phyloP scores from a whole-genome alignment of 2,329 filamentous ascomycete genomes.

The Colletotrichum higginsianum region DNA sequence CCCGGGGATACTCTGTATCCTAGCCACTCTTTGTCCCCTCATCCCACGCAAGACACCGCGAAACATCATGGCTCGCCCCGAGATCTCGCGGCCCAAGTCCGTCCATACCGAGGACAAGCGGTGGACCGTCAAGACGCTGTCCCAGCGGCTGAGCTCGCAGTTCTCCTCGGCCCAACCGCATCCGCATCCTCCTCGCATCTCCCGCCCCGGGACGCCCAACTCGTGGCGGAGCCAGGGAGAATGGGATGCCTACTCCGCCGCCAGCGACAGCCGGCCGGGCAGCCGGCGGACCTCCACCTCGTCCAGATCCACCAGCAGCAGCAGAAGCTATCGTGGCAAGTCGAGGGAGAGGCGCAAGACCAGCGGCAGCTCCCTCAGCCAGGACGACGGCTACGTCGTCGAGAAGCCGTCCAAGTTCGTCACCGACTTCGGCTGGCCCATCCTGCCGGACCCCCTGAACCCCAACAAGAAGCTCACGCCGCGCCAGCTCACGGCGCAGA shows the following conservation, averaged over 20 bases:
- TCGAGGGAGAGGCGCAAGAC: background rate
- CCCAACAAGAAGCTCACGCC: slow-evolving; percentile 21
- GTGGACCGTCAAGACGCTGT: background rate
- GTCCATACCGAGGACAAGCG: slow-evolving; percentile 17
- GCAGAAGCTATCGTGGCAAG: too few species aligned
- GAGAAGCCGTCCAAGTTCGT: slow-evolving; percentile 24
- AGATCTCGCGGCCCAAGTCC: slow-evolving; percentile 13
- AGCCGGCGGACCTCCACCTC: slow-evolving; percentile 3
- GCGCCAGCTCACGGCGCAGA: slow-evolving; percentile 5
- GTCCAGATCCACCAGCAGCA: background rate
- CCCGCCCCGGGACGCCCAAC: slow-evolving; percentile 15
- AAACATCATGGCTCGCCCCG: slow-evolving; percentile 3
- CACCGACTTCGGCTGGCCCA: slow-evolving; percentile 24
- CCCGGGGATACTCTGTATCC: slow-evolving; percentile 11
- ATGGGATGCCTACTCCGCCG: slow-evolving; percentile 26
- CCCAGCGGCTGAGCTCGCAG: background rate
- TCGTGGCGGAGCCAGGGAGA: slow-evolving; percentile 27
- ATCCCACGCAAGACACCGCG: background rate
- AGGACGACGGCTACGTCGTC: background rate
- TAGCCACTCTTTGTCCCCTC: background rate
- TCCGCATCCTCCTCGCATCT: background rate
- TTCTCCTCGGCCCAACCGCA: background rate
- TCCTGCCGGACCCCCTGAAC: slow-evolving; percentile 16
- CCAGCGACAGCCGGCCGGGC: slow-evolving; percentile 5
- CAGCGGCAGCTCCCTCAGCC: background rate